These are phyloP conservation scores for Digitaria exilis DNA, from an alignment of 202 grass and related monocot species.

Conservation along the genomic window DNA sequence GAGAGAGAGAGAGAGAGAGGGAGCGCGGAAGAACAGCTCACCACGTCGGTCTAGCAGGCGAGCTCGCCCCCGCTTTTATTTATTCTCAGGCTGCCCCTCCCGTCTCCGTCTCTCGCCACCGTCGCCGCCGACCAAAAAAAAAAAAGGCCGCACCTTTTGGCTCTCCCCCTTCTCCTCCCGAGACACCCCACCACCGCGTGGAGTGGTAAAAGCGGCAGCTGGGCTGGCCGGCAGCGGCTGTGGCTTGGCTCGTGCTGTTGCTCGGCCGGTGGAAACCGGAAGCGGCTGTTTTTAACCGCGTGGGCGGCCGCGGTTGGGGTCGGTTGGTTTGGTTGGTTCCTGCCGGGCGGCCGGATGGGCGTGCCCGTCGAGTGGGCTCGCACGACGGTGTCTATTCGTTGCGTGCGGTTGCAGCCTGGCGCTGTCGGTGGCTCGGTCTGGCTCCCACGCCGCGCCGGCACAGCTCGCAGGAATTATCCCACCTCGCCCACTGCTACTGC, in stretches of 20 bases:
- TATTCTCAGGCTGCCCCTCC: conserved; percentile 22
- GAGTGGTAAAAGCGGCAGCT: background rate
- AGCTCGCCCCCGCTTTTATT: conserved; percentile 46
- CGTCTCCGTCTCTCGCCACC: conserved; percentile 11
- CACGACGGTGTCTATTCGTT: conserved; percentile 56
- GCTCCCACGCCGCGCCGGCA: background rate
- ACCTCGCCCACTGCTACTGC: background rate
- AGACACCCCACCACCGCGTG: background rate
- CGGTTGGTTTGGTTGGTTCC: background rate
- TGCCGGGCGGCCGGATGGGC: background rate
- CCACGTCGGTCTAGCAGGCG: conserved; percentile 48
- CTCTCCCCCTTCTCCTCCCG: background rate
- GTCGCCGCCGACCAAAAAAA: conserved; percentile 5
- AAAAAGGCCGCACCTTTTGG: conserved; percentile 3
- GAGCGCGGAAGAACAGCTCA: conserved; percentile 59
- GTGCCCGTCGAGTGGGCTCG: conserved; percentile 38
- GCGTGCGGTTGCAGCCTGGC: conserved; percentile 44
- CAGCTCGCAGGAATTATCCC: background rate
- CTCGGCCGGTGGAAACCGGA: background rate
- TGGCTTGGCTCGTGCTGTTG: background rate
- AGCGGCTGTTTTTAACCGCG: background rate
- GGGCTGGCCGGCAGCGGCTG: no score
- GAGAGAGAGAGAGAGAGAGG: background rate
- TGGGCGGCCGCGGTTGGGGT: conserved; percentile 2
- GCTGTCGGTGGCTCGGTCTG: conserved; percentile 39